Evolutionary conservation across 805 yeast genomes (phyloP).

Genomic region (Metschnikowia gelsemii): DNA sequence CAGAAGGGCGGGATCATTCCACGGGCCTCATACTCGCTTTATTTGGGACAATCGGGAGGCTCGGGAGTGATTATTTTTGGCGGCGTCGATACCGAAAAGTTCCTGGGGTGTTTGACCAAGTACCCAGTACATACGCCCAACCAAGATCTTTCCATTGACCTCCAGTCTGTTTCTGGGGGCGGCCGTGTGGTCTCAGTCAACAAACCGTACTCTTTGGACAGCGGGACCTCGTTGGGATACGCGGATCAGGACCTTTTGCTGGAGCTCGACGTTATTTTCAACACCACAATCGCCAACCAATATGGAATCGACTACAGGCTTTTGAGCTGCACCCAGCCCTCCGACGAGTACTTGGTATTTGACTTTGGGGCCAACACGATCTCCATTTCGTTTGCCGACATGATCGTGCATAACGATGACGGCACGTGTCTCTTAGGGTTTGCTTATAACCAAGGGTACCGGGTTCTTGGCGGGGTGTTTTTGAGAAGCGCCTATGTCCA

Average conservation of each 20-base stretch:
- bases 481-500: slow-evolving; percentile 22
- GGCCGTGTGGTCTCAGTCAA: slow-evolving; percentile 5
- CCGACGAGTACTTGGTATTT: slow-evolving; percentile 15
- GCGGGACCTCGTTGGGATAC: slow-evolving; percentile 18
- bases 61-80: slow-evolving; percentile 41
- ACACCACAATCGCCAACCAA: slow-evolving; percentile 7
- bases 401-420: slow-evolving; percentile 12
- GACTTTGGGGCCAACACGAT: slow-evolving; percentile 16
- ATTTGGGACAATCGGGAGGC: slow-evolving; percentile 40
- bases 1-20: slow-evolving; percentile 55
- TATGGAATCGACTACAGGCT: slow-evolving; percentile 12
- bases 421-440: slow-evolving; percentile 17
- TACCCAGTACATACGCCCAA: slow-evolving; percentile 5
- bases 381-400: slow-evolving; percentile 10
- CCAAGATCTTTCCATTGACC: slow-evolving; percentile 9
- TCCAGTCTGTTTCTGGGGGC: slow-evolving; percentile 4
- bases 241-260: slow-evolving; percentile 5
- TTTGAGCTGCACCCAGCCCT: slow-evolving; percentile 17
- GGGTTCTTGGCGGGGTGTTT: slow-evolving; percentile 20
- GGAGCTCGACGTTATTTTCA: slow-evolving; percentile 12
- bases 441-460: slow-evolving; percentile 9
- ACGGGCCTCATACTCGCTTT: slow-evolving; percentile 60
- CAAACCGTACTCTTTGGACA: slow-evolving; percentile 14
- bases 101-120: slow-evolving; percentile 18
- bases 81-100: slow-evolving; percentile 43